Conservation (phyloP, 768 basidiomycete genomes). For the Tulasnella sp. region DNA sequence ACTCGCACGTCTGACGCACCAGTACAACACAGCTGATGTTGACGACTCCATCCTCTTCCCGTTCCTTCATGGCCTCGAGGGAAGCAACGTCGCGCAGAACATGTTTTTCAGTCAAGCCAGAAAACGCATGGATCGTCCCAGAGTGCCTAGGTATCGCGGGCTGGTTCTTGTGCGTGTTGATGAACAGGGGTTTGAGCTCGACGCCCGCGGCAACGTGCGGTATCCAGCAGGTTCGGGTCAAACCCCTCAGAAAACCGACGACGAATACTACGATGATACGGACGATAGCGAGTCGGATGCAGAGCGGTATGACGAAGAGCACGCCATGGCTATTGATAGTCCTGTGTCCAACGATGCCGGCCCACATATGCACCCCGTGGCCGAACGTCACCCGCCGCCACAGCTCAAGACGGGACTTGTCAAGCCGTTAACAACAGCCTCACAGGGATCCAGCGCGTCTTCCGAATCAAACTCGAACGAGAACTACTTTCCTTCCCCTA, state of each 20-base stretch:
- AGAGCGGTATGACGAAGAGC: conserved; percentile 23
- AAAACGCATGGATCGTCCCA: conserved; percentile 18
- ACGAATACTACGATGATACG: conserved; percentile 26
- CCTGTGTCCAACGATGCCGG: conserved; percentile 17
- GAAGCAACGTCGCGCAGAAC: conserved; percentile 67
- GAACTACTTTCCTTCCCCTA: conserved; percentile 29
- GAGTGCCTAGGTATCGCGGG: conserved; percentile 47
- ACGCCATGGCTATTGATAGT: conserved; percentile 20
- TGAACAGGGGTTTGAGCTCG: conserved; percentile 19
- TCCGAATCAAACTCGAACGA: conserved; percentile 19
- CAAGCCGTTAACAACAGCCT: background rate
- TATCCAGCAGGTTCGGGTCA: background rate
- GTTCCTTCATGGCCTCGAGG: conserved; percentile 79
- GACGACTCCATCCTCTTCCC: conserved; percentile 79
- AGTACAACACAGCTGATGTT: conserved; percentile 56
- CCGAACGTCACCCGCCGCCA: conserved; percentile 12
- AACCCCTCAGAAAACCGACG: conserved; percentile 16
- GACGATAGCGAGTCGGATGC: conserved; percentile 23
- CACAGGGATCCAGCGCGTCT: conserved; percentile 16
- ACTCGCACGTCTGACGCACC: conserved; percentile 51
- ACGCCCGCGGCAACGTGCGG: conserved; percentile 18
- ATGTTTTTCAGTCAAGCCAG: conserved; percentile 48
- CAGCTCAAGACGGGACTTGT: conserved; percentile 13
- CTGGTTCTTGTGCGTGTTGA: conserved; percentile 79
- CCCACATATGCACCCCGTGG: conserved; percentile 11